Evolutionary conservation across 352 stramenopile genomes (phyloP).

Genomic region (Blastocystis hominis): DNA sequence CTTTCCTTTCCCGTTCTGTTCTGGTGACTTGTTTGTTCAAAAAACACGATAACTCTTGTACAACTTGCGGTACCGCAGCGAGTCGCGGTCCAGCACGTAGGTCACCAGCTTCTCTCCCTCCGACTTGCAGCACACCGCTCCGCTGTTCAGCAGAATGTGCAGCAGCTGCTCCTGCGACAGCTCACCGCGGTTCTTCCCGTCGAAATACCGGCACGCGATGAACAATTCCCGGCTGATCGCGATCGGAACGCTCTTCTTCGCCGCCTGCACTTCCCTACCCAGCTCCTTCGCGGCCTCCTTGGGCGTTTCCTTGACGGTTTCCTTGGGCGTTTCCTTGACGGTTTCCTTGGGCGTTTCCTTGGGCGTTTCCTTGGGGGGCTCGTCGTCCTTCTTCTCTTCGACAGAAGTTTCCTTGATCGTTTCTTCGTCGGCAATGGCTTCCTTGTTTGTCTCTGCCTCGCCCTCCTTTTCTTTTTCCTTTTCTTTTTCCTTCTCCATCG

Average conservation of each 20-base stretch:
- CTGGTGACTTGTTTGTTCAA: not conserved
- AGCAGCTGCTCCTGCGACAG: constrained; percentile 14
- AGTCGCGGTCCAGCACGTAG: not conserved
- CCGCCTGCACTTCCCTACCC: too few species aligned
- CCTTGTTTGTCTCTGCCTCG: not conserved
- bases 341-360: not conserved
- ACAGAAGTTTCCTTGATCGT: not conserved
- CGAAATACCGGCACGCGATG: constrained; percentile 32
- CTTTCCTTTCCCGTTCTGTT: too few species aligned
- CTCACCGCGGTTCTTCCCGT: constrained; percentile 22
- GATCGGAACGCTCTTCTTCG: not conserved
- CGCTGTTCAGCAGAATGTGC: not conserved
- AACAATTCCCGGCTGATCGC: constrained; percentile 25
- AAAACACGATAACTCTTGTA: constrained; percentile 4
- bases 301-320: not conserved
- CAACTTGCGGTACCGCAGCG: not conserved
- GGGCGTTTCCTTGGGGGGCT: not conserved
- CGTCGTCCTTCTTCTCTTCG: not conserved
- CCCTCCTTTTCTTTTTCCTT: not conserved
- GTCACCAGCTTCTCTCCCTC: constrained; percentile 4
- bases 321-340: not conserved
- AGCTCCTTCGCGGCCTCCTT: not conserved
- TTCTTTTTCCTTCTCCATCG: not conserved
- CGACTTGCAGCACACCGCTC: constrained; percentile 5
- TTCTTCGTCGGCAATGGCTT: not conserved